Base-by-base conservation (phyloP, 1,139 yeast species). In the Suhomyces bolitotheri region DNA sequence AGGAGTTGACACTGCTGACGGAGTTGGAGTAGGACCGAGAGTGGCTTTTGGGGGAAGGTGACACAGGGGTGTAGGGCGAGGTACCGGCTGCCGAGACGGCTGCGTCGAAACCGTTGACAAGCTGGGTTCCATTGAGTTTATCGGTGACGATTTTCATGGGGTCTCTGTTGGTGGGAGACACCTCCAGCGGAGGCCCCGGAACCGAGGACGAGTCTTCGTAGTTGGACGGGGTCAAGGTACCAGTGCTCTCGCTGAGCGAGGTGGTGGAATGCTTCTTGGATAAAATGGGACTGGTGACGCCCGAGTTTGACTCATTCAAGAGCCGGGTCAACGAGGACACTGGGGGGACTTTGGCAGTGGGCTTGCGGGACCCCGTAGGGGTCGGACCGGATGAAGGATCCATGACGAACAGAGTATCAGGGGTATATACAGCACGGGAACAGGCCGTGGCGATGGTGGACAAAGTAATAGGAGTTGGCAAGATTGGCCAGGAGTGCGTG, bases 321-420 rank as follows among this genome's bases (percentile, higher is more conserved):
- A 71, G 62, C 38, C 71, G 51, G 11, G 76, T 71, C 45, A 71
- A 59, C n/a, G 75, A 66, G 34, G 67, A 58, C 29, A 65, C 49
- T 22, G 54, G 53, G 19, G 53, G 46, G 37, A 50, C 46, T 11
- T 38, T 36, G 17, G 43, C 27, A 14, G 32, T 7, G 12, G 35
- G 25, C n/a, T n/a, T n/a, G n/a, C n/a, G n/a, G n/a, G n/a, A n/a
- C n/a, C n/a, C n/a, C n/a, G n/a, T n/a, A n/a, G n/a, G n/a, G n/a
- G n/a, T n/a, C n/a, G n/a, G n/a, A n/a, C n/a, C n/a, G n/a, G n/a
- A n/a, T 17, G 28, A 25, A 12, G 28, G 13, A 2, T 25, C 39
- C 26, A 28, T 16, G 23, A 31, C 15, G 27, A 6, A n/a, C n/a
- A n/a, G n/a, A n/a, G n/a, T n/a, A n/a, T 26, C 32, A 11, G 37